Evolutionary conservation across 495 filamentous ascomycete species (phyloP).

Genomic region (Achaetomiella virescens): DNA sequence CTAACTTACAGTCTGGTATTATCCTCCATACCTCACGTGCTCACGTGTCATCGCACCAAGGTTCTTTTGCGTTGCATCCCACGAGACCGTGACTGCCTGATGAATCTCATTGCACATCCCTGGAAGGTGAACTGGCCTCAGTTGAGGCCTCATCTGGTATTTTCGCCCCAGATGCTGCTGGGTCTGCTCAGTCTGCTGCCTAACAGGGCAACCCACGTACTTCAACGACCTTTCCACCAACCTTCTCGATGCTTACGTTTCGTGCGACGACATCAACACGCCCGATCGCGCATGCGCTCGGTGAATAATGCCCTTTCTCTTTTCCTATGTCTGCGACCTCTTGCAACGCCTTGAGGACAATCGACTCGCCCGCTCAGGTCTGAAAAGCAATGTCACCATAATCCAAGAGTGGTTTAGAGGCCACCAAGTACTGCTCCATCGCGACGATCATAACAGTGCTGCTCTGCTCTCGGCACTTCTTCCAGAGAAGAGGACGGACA

Average conservation of each 20-base stretch:
- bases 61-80: neutral
- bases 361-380: constrained; percentile 1
- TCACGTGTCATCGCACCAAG: constrained; percentile 6
- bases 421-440: constrained; percentile 47
- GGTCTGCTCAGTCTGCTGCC: neutral
- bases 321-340: constrained; percentile 54
- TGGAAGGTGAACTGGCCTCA: neutral
- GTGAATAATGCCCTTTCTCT: constrained; percentile 54
- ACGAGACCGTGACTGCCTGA: constrained; percentile 8
- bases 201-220: neutral
- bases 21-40: neutral
- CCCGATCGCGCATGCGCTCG: neutral
- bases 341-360: constrained; percentile 46
- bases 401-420: constrained; percentile 56
- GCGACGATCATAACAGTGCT: constrained; percentile 44
- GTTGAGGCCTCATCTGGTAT: neutral
- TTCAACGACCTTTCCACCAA: neutral
- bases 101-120: neutral
- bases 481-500: constrained; percentile 66
- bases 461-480: constrained; percentile 67
- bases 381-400: constrained; percentile 17
- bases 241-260: neutral
- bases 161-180: neutral
- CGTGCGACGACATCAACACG: neutral
- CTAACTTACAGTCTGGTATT: neutral